Conservation (phyloP, 164 flowering plant genomes). For the Stephania cephalantha region DNA sequence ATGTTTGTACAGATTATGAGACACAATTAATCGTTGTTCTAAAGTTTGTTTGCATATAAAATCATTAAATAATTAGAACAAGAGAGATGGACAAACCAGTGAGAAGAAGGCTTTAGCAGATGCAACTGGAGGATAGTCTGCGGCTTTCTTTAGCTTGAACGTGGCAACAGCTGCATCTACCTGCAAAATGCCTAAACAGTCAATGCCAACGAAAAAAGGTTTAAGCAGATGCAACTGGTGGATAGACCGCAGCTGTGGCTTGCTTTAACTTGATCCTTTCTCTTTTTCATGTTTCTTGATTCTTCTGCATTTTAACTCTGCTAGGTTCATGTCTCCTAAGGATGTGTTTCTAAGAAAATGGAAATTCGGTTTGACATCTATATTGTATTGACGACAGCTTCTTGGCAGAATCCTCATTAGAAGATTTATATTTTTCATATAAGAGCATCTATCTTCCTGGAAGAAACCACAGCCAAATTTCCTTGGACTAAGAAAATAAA, state of each 20-base stretch:
- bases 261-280: too few species aligned
- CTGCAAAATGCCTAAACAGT: conserved; percentile 27
- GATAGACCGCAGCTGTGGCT: too few species aligned
- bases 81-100: conserved; percentile 37
- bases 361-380: not conserved
- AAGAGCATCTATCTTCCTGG: too few species aligned
- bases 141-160: conserved; percentile 65
- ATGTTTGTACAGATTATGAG: not conserved
- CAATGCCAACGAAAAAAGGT: not conserved
- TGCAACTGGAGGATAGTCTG: conserved; percentile 64
- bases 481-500: not conserved
- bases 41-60: not conserved
- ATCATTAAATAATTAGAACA: not conserved
- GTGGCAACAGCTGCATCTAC: conserved; percentile 89
- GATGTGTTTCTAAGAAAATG: not conserved
- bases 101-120: conserved; percentile 73
- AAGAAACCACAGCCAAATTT: not conserved
- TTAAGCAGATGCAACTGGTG: too few species aligned
- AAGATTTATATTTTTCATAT: not conserved
- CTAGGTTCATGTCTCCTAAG: not conserved
- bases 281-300: too few species aligned
- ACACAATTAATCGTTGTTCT: not conserved
- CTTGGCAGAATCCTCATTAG: not conserved
- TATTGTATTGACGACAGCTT: not conserved
- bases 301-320: not conserved